Evolutionary conservation across 1,284 basidiomycete species (phyloP).

Genomic region (Rhizoctonia solani): DNA sequence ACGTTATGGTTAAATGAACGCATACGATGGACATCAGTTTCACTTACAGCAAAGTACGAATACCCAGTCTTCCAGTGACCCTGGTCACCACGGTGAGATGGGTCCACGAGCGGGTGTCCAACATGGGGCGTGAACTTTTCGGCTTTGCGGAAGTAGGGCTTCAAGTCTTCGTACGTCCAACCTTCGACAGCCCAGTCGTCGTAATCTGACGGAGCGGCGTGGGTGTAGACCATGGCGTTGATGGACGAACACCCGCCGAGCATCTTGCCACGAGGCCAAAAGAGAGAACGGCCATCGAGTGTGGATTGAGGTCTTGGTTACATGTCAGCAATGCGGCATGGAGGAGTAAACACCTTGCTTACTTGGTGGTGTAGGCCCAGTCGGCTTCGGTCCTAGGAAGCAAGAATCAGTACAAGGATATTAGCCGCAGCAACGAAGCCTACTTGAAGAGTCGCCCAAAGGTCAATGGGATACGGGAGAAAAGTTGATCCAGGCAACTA

Average conservation of each 20-base stretch:
- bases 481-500: constrained; percentile 38
- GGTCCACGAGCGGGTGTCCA: constrained; percentile 36
- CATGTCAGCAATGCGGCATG: background rate
- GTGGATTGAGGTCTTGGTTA: constrained; percentile 41
- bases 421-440: background rate
- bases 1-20: constrained; percentile 34
- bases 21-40: constrained; percentile 36
- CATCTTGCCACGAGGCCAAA: constrained; percentile 47
- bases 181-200: constrained; percentile 51
- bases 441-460: constrained; percentile 41
- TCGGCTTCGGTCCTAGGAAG: constrained; percentile 41
- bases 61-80: constrained; percentile 42
- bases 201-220: constrained; percentile 46
- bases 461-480: constrained; percentile 43
- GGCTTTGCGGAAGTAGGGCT: constrained; percentile 43
- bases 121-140: constrained; percentile 34
- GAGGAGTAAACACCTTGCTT: background rate
- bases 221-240: constrained; percentile 43
- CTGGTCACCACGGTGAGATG: constrained; percentile 41
- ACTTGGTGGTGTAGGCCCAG: constrained; percentile 45
- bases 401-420: background rate
- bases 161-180: constrained; percentile 47
- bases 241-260: constrained; percentile 47
- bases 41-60: constrained; percentile 37
- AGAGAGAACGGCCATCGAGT: constrained; percentile 41